Evolutionary conservation across 2,329 filamentous ascomycete species (phyloP), one percentile per base, ranked within the genome.

Genomic region (Botryotinia convoluta): DNA sequence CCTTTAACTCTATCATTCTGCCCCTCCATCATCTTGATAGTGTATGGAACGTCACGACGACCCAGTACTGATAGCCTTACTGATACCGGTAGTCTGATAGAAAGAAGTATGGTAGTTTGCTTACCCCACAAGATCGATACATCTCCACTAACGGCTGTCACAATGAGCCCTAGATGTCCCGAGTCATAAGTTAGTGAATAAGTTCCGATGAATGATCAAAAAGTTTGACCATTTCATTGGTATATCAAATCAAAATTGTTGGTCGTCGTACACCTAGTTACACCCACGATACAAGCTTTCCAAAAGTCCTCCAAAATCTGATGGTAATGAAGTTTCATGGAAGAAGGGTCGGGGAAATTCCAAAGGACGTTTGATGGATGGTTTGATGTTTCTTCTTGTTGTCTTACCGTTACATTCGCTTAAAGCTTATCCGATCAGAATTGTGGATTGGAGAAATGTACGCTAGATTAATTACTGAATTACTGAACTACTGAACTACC

Each of bases 1-100:
- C 70, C 29, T 60, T 14, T 1, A 35, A 54, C 35, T 54, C 39
- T 61, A 48, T 68, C 45, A 59, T 45, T 68, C 45, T 57, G 39
- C 61, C 70, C 45, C 69, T 44, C 45, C 69, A 72, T 65, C 26
- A 29, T 57, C 16, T 39, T 71, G 60, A 71, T 64, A 54, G 60
- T 63, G 69, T 59, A 72, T 72, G 69, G 37, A 72, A 72, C 69
- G 69, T 72, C 69, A 72, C 69, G 65, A 37, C 35, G 69, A 48
- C n/a, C 45, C 45, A 42, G 59, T 16, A 44, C 60, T 42, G 57
- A 51, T 71, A 51, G 69, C 42, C 39, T 63, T 57, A 16, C 29
- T 64, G 69, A 45, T 57, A 57, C 9, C 20, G 65, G 54, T 42
- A 57, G 48, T 29, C n/a, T 57, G 51, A 57, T 29, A 32, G 51